phyloP scores from a whole-genome alignment of 148 eudicot genomes.

The Rhododendron mucronatum region DNA sequence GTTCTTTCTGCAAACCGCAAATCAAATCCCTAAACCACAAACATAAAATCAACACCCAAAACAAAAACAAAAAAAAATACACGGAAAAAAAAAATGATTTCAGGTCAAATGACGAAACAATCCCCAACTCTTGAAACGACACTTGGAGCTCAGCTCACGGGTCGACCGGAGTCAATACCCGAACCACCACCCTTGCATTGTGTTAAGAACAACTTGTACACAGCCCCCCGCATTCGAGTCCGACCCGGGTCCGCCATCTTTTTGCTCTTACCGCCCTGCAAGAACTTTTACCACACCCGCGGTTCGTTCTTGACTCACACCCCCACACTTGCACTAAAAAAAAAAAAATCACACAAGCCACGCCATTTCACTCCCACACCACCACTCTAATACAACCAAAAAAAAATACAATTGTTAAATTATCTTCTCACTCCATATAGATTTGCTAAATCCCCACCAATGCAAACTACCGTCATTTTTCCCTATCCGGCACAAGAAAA shows the following conservation, averaged over 20 bases:
- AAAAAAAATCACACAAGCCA: background rate
- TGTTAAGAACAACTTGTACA: background rate
- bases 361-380: background rate
- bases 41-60: background rate
- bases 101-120: background rate
- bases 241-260: background rate
- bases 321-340: constrained; percentile 22
- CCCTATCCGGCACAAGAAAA: background rate
- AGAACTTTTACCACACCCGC: constrained; percentile 31
- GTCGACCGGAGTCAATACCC: constrained; percentile 88
- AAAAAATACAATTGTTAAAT: background rate
- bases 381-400: background rate
- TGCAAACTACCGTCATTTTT: background rate
- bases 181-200: constrained; percentile 76
- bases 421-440: background rate
- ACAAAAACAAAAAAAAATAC: background rate
- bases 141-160: constrained; percentile 8
- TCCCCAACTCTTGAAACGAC: background rate
- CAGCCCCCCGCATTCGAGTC: background rate
- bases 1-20: background rate
- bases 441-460: background rate
- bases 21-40: background rate
- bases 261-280: constrained; percentile 14
- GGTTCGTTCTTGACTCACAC: constrained; percentile 99
- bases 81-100: background rate